Base-by-base conservation (phyloP, 1,284 basidiomycete species). In the Dichomitus squalens region DNA sequence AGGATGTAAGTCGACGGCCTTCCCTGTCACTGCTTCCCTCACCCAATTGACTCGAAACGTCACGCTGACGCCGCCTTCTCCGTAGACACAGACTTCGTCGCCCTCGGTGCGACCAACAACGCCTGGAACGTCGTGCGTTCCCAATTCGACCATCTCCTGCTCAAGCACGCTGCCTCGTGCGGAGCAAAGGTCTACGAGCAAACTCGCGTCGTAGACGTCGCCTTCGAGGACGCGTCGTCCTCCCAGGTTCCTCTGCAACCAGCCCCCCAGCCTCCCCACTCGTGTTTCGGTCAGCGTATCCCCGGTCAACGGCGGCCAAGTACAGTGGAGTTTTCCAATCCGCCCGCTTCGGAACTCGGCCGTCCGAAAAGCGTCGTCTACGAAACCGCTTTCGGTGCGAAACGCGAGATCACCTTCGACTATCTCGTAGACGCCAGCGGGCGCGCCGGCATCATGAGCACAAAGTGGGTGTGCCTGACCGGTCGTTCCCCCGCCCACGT, bases 361-460 rank as follows among this genome's bases (percentile, higher is more conserved):
- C 55, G 68, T 5, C 72, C 73, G 7, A 46, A 63, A 3, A 64
- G 65, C 25, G 72, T 70, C 27, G 34, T 50, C n/a, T 75, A 72
- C 38, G 64, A 67, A 35, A 65, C 65, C 9, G 61, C 61, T 1
- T 58, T 59, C 23, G 70, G 70, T 1, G 59, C 41, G 14, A 66
- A 55, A 34, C 66, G 68, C 36, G 70, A 69, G 20, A 88, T 87
- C 12, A 75, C 76, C 0, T 91, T 90, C 57, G 79, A 84, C 43
- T 83, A 86, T 63, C 67, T 91, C 27, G 78, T 91, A 23, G 88
- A 91, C 68, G 89, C 88, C 5, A 85, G 83, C 23, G 88, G 88
- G 35, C 81, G 89, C 14, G 75, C 80, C 0, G 88, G 88, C 1
- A 66, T 91, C 51, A 74, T 91, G 69, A 88, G 85, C 6, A 83